Conservation (phyloP, 352 stramenopile genomes). For the Phytophthora tentaculata region DNA sequence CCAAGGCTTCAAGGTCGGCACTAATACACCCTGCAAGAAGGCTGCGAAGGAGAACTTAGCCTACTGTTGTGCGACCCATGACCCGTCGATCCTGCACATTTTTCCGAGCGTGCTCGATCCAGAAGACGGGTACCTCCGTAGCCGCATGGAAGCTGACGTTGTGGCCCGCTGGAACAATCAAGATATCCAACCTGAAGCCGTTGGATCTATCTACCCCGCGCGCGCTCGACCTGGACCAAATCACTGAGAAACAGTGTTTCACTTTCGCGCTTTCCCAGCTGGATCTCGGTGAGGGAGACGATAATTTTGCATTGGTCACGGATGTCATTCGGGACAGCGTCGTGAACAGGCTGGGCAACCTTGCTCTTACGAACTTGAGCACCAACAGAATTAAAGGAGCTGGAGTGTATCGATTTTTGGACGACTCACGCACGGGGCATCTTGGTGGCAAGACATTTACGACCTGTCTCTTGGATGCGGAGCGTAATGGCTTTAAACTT, state of each 20-base stretch:
- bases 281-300: slow-evolving; percentile 5
- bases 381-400: slow-evolving; percentile 48
- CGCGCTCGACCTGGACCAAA: slow-evolving; percentile 45
- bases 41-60: slow-evolving; percentile 27
- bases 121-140: slow-evolving; percentile 9
- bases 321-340: slow-evolving; percentile 27
- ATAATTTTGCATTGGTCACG: slow-evolving; percentile 14
- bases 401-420: slow-evolving; percentile 37
- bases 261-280: slow-evolving; percentile 27
- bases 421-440: slow-evolving; percentile 41
- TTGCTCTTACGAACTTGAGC: slow-evolving; percentile 34
- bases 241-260: slow-evolving; percentile 47
- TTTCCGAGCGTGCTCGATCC: slow-evolving; percentile 30
- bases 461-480: slow-evolving; percentile 24
- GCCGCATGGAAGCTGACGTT: slow-evolving; percentile 15
- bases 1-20: slow-evolving; percentile 19
- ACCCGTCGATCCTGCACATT: slow-evolving; percentile 20
- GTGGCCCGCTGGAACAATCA: slow-evolving; percentile 10
- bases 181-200: slow-evolving; percentile 27
- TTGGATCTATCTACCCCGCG: slow-evolving; percentile 23
- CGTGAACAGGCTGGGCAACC: slow-evolving; percentile 34
- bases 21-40: slow-evolving; percentile 6
- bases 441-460: slow-evolving; percentile 22
- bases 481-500: slow-evolving; percentile 17
- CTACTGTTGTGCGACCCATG: slow-evolving; percentile 43